Conservation (phyloP, 768 basidiomycete genomes). For the Royoungia palumana region DNA sequence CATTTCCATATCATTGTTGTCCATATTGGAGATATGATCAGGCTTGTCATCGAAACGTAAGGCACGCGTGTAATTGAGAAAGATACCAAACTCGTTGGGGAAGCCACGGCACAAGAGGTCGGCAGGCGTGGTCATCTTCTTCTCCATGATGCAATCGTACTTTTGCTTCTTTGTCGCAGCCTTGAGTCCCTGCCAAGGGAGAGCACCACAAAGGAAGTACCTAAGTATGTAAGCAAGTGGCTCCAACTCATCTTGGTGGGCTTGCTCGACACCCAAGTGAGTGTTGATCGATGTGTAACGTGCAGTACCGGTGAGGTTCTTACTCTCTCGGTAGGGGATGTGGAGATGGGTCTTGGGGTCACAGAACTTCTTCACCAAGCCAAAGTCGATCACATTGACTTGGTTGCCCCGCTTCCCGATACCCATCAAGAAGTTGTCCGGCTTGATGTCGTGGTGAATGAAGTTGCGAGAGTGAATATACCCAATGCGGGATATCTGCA, state of each 20-base stretch:
- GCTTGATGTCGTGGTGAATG: slow-evolving; percentile 97
- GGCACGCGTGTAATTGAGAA: slow-evolving; percentile 98
- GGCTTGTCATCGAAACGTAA: slow-evolving; percentile 99
- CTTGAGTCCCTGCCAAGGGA: slow-evolving; percentile 99
- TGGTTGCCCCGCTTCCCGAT: slow-evolving; percentile 99
- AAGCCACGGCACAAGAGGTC: slow-evolving; percentile 98
- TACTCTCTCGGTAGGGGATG: slow-evolving; percentile 99
- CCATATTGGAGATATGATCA: too few species aligned
- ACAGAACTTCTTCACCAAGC: slow-evolving; percentile 99
- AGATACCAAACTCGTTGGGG: slow-evolving; percentile 99
- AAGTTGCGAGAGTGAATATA: slow-evolving; percentile 99
- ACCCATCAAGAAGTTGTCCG: slow-evolving; percentile 99
- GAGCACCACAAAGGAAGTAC: slow-evolving; percentile 98
- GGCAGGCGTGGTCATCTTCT: slow-evolving; percentile 99
- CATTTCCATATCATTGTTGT: too few species aligned
- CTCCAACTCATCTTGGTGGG: slow-evolving; percentile 96
- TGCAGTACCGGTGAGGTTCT: slow-evolving; percentile 98
- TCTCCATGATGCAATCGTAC: slow-evolving; percentile 99
- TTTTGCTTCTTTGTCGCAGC: slow-evolving; percentile 99
- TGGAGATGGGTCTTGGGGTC: slow-evolving; percentile 99
- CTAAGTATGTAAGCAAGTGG: slow-evolving; percentile 98
- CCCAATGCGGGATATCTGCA: slow-evolving; percentile 94
- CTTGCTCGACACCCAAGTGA: slow-evolving; percentile 96
- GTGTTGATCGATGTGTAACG: slow-evolving; percentile 99
- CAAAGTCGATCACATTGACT: slow-evolving; percentile 98